Evolutionary conservation across 768 basidiomycete species (phyloP).

Genomic region (Pleurotus giganteus): DNA sequence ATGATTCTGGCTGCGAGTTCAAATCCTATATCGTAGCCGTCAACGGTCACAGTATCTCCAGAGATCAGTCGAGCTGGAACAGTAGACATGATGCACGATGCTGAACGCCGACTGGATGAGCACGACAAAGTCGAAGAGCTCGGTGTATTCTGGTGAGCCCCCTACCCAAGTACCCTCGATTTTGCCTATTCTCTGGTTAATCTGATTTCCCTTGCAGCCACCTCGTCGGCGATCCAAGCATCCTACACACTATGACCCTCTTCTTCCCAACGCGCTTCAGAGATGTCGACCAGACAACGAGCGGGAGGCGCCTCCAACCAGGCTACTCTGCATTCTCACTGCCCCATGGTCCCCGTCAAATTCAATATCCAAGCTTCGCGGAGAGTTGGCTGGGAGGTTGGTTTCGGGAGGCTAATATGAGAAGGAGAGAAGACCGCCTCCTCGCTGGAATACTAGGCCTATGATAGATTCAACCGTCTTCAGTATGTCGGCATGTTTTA

Average conservation of each 20-base stretch:
- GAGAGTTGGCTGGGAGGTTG: conserved; percentile 61
- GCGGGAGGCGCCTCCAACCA: conserved; percentile 67
- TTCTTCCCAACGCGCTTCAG: conserved; percentile 83
- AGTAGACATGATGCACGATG: conserved; percentile 51
- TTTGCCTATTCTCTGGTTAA: conserved; percentile 15
- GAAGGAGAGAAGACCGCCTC: no score
- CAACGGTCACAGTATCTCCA: conserved; percentile 71
- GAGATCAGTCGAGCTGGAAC: conserved; percentile 75
- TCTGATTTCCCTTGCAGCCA: conserved; percentile 31
- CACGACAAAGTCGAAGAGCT: conserved; percentile 32
- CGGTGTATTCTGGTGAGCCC: conserved; percentile 49
- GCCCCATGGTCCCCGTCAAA: conserved; percentile 59
- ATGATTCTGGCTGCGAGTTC: conserved; percentile 35
- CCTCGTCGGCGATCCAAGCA: conserved; percentile 57
- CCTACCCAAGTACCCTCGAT: conserved; percentile 33
- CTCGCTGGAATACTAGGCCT: no score
- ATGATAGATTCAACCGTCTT: no score
- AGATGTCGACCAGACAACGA: conserved; percentile 22
- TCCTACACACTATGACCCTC: conserved; percentile 77
- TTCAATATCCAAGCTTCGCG: conserved; percentile 40
- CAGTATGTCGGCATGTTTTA: no score
- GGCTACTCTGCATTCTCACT: conserved; percentile 78
- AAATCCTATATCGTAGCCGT: conserved; percentile 76
- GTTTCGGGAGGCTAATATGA: conserved; percentile 84
- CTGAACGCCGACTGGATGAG: conserved; percentile 45